Evolutionary conservation across 2,329 filamentous ascomycete genomes (phyloP), one percentile per base, ranked within the genome.

Genomic region (Didymella arachidicola): DNA sequence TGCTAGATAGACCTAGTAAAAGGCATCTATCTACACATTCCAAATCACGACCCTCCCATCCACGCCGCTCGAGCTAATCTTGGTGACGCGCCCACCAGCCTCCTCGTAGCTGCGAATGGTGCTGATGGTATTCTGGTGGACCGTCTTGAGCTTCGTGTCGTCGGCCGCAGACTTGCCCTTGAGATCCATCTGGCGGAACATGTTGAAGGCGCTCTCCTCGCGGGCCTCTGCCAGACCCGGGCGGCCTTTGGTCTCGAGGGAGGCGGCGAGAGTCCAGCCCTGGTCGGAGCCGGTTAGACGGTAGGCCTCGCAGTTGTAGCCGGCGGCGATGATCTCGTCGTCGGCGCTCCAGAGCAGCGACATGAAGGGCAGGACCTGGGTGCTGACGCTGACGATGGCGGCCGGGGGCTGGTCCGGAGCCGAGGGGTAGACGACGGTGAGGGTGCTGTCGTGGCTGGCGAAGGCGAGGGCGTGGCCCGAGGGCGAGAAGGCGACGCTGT

Each of bases 171-270:
- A 59, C 80, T 96, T 96, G 62, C 95, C 95, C 84, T 95, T 97
- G 65, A 99, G 84, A 79, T 99, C 95, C 95, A 99, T 98, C 82
- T 97, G 93, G 72, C 88, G 87, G 82, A 99, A 99, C 92, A 98
- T 97, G 79, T 98, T 97, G 77, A 97, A 82, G 25, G 95, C 95
- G 65, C 91, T 95, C 77, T 98, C 95, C 79, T 98, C 95, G 30
- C 90, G 85, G 54, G 86, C 85, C 57, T 84, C 87, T 2, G 79
- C 80, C 54, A 83, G 77, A 41, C 86, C 89, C 27, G 84, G 82
- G 5, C 84, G 81, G 48, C 86, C 75, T 79, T 93, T 93, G 47
- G 82, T 82, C 80, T 97, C 93, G 61, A 98, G 81, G 4, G 91
- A 89, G 30, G 93, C 93, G 34, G 85, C 86, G 36, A 97, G 81